Base-by-base conservation (phyloP, 306 rosid genomes). In the Trifolium subterraneum region DNA sequence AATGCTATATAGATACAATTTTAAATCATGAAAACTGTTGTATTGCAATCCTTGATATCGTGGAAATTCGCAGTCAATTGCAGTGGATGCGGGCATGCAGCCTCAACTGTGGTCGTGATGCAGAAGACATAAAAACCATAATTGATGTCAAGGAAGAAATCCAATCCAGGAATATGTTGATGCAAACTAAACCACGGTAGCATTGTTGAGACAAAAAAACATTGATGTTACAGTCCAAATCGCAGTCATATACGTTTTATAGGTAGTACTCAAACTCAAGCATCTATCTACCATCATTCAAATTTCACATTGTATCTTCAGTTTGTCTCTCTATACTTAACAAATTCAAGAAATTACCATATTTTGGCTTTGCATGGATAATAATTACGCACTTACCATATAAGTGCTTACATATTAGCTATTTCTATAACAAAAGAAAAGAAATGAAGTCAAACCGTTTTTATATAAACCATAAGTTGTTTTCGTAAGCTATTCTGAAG, bases 301-400 rank as follows among this genome's bases (percentile, higher is more conserved):
- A 29, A 54, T 70, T 67, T 72, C 62, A 4, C 11, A n/a, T 42
- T 66, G 20, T 19, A 58, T n/a, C 13, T 65, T 68, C 62, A 42
- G 42, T n/a, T 39, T n/a, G 3, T 22, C 67, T 65, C 35, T 56
- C 5, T 3, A 12, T 19, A 55, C 64, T 72, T 41, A 44, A 65
- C 38, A 15, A 48, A 69, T 18, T 38, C 9, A n/a, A n/a, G n/a
- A 39, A 31, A n/a, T 55, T 84, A 91, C 94, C 98, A 93, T 93
- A 71, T 89, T 5, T 1, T 47, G 19, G 7, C 52, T 14, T 14
- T 45, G 51, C 1, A 1, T 14, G 8, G 4, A 47, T 4, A 5
- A 5, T 5, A 15, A 14, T 47, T 45, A 14, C 5, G 19, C 52
- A 47, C 18, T 15, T 47, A 12, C 11, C 14, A 11, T 11, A 10